Evolutionary conservation across 2,329 filamentous ascomycete species (phyloP), one percentile per base, ranked within the genome.

Genomic region (Aquanectria penicillioides): DNA sequence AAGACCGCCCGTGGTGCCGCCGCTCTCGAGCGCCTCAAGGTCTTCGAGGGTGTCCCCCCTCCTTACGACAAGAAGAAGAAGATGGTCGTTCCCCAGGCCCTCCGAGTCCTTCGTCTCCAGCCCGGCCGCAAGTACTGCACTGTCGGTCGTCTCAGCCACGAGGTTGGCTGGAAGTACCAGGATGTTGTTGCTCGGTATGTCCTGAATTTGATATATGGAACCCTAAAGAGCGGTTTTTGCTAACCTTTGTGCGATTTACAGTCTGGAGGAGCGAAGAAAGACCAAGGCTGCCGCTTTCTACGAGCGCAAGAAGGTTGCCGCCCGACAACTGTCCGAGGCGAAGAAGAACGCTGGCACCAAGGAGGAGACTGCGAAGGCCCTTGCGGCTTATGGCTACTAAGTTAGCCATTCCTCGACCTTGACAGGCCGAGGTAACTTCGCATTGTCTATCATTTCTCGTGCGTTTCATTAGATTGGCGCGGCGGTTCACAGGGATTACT

Each of bases 111-210:
- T 80, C 89, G 95, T 81, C 87, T 99, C 80, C 96, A 97, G 89
- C 95, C 95, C 76, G 95, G 95, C 79, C 93, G 95, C 87, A 99
- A 99, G 90, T 99, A 97, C 92, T 99, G 95, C 92, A 97, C 94
- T 70, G 94, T 99, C 73, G 95, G 95, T 74, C 90, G 95, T 84
- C 86, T 99, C 78, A 95, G 92, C 83, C 94, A 97, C 84, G 95
- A 99, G 87, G 95, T 98, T 78, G 95, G 95, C 85, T 99, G 95
- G 95, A 99, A 99, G 87, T 98, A 99, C 91, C 92, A 97, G 88
- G 94, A 97, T 80, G 94, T 99, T 78, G 95, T 99, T 84, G 91
- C 90, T 77, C 93, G 92, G 94, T 98, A 85, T 77, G 93, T 91
- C n/a, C n/a, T n/a, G n/a, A n/a, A n/a, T n/a, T n/a, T n/a, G n/a